Percentiles rank a stretch among this genome's conserved stretches.
These are phyloP conservation scores for Monosporascus sp. DNA, from an alignment of 2,329 filamentous ascomycete species.

Conservation along the genomic window DNA sequence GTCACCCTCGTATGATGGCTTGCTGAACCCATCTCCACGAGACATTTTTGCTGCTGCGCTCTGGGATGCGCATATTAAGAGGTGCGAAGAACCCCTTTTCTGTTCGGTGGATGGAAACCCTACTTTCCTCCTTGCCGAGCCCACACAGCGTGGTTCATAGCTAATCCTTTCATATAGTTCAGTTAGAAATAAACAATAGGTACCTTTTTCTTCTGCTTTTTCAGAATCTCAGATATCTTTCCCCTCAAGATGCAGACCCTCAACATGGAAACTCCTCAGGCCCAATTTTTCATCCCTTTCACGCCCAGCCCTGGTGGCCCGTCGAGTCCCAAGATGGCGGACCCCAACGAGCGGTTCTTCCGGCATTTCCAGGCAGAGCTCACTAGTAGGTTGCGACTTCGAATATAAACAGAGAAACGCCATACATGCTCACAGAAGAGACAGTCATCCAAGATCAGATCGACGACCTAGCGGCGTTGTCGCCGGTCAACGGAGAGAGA, in stretches of 20 bases:
- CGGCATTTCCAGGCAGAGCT: constrained; percentile 75
- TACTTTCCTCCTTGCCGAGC: neutral
- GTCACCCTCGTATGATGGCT: neutral
- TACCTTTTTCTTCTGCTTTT: neutral
- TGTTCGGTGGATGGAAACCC: neutral
- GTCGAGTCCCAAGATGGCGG: constrained; percentile 30
- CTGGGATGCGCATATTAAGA: neutral
- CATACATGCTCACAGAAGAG: neutral
- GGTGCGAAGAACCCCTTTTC: neutral
- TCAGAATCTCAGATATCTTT: too few species aligned
- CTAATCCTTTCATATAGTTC: neutral
- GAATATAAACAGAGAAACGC: neutral
- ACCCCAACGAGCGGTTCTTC: constrained; percentile 76
- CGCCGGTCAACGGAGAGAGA: constrained; percentile 66
- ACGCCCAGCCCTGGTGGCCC: constrained; percentile 16
- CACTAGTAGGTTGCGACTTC: constrained; percentile 47
- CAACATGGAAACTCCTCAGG: constrained; percentile 10
- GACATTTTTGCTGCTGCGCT: neutral
- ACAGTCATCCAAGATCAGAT: constrained; percentile 75
- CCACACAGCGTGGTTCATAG: too few species aligned
- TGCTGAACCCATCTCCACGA: neutral
- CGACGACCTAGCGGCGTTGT: constrained; percentile 57
- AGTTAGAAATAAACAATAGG: neutral
- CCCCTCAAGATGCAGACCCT: neutral
- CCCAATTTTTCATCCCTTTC: constrained; percentile 21